phyloP scores from a whole-genome alignment of 2,329 filamentous ascomycete genomes.

The Fusarium heterosporum region DNA sequence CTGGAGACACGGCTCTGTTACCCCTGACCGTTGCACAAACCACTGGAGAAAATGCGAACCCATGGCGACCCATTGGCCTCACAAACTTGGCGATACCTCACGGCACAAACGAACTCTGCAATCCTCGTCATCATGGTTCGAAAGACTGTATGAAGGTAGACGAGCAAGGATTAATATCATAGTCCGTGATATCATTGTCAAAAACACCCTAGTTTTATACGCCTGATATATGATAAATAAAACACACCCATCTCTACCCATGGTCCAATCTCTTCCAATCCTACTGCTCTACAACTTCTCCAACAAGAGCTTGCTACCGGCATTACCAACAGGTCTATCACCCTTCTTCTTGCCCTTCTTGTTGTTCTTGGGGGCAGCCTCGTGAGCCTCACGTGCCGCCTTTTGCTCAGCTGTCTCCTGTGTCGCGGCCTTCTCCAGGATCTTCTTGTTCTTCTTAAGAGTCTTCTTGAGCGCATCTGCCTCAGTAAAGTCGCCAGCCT shows the following conservation, averaged over 20 bases:
- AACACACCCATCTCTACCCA: constrained; percentile 23
- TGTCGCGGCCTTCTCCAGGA: constrained; percentile 74
- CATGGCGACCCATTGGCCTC: neutral
- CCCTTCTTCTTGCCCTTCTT: constrained; percentile 59
- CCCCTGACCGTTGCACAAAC: constrained; percentile 12
- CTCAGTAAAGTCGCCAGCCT: constrained; percentile 77
- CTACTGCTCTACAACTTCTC: constrained; percentile 60
- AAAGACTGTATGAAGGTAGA: neutral
- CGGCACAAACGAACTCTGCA: neutral
- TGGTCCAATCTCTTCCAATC: neutral
- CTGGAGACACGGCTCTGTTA: constrained; percentile 10
- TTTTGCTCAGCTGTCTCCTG: constrained; percentile 68
- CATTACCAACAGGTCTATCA: constrained; percentile 67
- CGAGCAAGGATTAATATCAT: constrained; percentile 25
- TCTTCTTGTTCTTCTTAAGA: constrained; percentile 79
- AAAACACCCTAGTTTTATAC: constrained; percentile 44
- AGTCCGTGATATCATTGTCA: constrained; percentile 42
- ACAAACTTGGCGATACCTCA: neutral
- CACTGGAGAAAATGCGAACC: neutral
- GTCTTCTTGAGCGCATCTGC: constrained; percentile 74
- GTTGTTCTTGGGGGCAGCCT: constrained; percentile 57
- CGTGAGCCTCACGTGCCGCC: constrained; percentile 62
- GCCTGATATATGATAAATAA: constrained; percentile 40
- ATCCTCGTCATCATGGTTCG: neutral
- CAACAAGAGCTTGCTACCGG: constrained; percentile 70